Base-by-base conservation (phyloP, 306 rosid genomes). In the Cucumis cinereus region DNA sequence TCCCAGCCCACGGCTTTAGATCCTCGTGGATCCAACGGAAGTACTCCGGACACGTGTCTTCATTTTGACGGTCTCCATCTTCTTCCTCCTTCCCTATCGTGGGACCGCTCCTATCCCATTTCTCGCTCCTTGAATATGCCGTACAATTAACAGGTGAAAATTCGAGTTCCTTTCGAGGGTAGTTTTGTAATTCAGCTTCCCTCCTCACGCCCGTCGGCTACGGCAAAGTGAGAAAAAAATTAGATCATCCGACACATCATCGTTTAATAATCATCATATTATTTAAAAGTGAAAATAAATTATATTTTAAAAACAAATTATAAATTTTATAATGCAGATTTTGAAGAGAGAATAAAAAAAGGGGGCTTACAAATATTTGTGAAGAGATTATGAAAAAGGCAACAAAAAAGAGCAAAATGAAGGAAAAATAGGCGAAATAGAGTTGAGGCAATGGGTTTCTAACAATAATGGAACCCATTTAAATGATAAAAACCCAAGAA, bases 21-120 rank as follows among this genome's bases (percentile, higher is more conserved):
- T 90, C 97, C 82, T 90, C 91, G 74, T 92, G 87, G 73, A 90
- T 92, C 89, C 95, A 92, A 73, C 90, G 86, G 80, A 92, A 90
- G 61, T 90, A 92, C 12, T 84, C 88, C 13, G 97, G 96, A 79
- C 97, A 92, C 24, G 57, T 53, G 0, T 17, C 3, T 0, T 6
- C 6, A 4, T 1, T 20, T 20, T 5, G 1, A 35, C 33, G 7
- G 35, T 38, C 23, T 5, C 8, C 20, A 14, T 19, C 77, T n/a
- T 54, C 28, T 12, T 53, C 30, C 2, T 30, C 8, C 7, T 38
- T 6, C 13, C 0, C n/a, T 11, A 5, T 41, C 12, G 11, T 22
- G 33, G 35, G 33, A 23, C 26, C 5, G 33, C 3, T 0, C 16
- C 8, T 17, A 9, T 45, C 12, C 3, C 26, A n/a, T 1, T 35